phyloP scores from a whole-genome alignment of 192 early-diverging fungal species.

The Mortierella alpina region DNA sequence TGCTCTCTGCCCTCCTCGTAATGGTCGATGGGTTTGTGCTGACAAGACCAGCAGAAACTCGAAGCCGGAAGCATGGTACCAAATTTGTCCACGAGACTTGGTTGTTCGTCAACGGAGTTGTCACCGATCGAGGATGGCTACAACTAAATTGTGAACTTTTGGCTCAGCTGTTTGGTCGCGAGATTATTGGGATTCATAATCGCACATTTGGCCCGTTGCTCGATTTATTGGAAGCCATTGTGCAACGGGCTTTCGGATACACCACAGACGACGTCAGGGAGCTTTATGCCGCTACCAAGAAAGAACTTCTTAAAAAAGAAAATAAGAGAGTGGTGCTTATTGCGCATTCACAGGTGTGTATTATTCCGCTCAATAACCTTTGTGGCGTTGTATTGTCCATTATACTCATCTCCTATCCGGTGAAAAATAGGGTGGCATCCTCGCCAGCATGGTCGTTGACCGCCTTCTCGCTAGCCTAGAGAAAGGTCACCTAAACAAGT shows the following conservation, averaged over 20 bases:
- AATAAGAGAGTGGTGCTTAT: slow-evolving; percentile 9
- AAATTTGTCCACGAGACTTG: slow-evolving; percentile 5
- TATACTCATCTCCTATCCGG: neutral
- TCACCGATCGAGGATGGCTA: slow-evolving; percentile 3
- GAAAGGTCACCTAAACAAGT: neutral
- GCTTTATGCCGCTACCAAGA: slow-evolving; percentile 2
- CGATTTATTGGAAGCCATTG: neutral
- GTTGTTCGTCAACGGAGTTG: slow-evolving; percentile 3
- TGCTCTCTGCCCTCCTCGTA: neutral
- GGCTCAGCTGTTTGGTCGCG: slow-evolving; percentile 3
- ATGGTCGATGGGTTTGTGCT: neutral
- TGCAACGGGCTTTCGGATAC: slow-evolving; percentile 1
- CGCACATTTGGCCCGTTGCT: slow-evolving; percentile 3
- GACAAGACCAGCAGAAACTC: neutral
- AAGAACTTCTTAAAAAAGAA: neutral
- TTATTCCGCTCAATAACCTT: neutral
- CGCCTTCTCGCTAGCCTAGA: neutral
- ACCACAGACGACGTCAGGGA: neutral
- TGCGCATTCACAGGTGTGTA: slow-evolving; percentile 16
- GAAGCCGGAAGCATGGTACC: neutral
- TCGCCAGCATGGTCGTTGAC: slow-evolving; percentile 16
- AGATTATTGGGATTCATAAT: slow-evolving; percentile 13
- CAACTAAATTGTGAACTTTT: slow-evolving; percentile 6
- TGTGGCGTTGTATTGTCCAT: neutral
- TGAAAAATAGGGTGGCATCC: slow-evolving; percentile 2